Percentiles rank a stretch among this genome's conserved stretches.
Conservation (phyloP, 257 asterid genomes). For the Craterostigma plantagineum region DNA sequence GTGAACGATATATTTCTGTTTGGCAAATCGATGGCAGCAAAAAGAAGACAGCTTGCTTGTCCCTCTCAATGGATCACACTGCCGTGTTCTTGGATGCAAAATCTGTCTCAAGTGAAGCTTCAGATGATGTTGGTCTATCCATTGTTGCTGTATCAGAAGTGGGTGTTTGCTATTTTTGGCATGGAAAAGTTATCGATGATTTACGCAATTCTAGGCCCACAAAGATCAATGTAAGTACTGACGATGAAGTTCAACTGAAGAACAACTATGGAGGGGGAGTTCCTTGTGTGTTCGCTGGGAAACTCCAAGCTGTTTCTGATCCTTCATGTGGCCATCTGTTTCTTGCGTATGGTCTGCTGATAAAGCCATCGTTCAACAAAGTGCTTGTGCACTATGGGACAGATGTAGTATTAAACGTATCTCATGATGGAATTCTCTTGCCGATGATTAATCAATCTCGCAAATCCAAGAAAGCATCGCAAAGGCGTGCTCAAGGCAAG, state of each 20-base stretch:
- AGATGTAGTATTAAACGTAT: conserved; percentile 34
- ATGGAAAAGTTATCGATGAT: conserved; percentile 46
- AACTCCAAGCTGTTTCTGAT: conserved; percentile 33
- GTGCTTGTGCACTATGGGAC: conserved; percentile 54
- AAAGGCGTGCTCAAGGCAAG: conserved; percentile 41
- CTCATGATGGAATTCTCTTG: conserved; percentile 58
- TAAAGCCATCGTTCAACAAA: conserved; percentile 72
- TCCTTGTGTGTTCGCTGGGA: conserved; percentile 65
- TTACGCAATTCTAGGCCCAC: conserved; percentile 49
- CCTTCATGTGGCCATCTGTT: conserved; percentile 37
- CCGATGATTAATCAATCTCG: conserved; percentile 37
- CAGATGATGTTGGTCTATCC: conserved; percentile 35
- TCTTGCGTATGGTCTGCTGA: conserved; percentile 63
- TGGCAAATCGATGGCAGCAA: conserved; percentile 73
- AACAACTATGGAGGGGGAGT: conserved; percentile 35
- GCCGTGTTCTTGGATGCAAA: conserved; percentile 66
- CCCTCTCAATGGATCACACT: conserved; percentile 83
- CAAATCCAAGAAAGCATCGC: conserved; percentile 33
- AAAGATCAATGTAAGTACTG: conserved; percentile 32
- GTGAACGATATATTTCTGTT: conserved; percentile 62
- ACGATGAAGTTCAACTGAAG: conserved; percentile 31
- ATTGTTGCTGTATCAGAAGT: conserved; percentile 76
- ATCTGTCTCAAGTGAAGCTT: conserved; percentile 15
- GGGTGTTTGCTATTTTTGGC: conserved; percentile 87
- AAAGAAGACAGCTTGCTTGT: conserved; percentile 37